Base-by-base conservation (phyloP, 2,329 filamentous ascomycete genomes). In the Fusarium hainanense region DNA sequence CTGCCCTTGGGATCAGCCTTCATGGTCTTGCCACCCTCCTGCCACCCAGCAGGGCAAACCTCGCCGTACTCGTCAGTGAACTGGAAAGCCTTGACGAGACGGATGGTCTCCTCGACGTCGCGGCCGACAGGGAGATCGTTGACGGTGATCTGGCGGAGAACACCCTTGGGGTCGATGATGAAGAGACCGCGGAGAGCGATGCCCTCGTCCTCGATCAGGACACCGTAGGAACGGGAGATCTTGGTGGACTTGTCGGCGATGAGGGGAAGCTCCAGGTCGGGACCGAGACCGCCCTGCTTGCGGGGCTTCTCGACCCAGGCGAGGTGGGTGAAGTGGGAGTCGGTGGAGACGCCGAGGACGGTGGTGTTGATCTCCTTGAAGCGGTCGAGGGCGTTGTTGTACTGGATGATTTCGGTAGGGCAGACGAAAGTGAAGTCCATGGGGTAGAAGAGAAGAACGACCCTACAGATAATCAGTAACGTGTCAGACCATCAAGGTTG, bases 61-160 rank as follows among this genome's bases (percentile, higher is more conserved):
- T 93, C 89, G 80, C 93, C 94, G 85, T 92, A 93, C 72, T 93
- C 92, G 72, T 94, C 92, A 14, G 92, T 92, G 83, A 95, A 93
- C 80, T 94, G 92, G 79, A 94, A 94, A 8, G 91, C 90, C 70
- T 91, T 85, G 62, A 90, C 87, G 2, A 91, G 90, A 40, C 89
- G 87, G 72, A 89, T 82, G 3, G 87, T 86, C 81, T 91, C 89
- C 76, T 89, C 87, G 57, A 90, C 89, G 70, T 86, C 85, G 70
- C 89, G 87, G 64, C 89, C 88, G 68, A 90, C 88, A 65, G 88
- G 87, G 32, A 89, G 83, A 74, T 90, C 88, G 79, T 90, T 90
- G 81, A 90, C 82, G 66, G 88, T 89, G 77, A 90, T 88, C 83
- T 88, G 87, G 68, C 88, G 80, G 27, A 90, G 81, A 28, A 84